Conservation (phyloP, 2,329 filamentous ascomycete genomes). For the Aspergillus latus region DNA sequence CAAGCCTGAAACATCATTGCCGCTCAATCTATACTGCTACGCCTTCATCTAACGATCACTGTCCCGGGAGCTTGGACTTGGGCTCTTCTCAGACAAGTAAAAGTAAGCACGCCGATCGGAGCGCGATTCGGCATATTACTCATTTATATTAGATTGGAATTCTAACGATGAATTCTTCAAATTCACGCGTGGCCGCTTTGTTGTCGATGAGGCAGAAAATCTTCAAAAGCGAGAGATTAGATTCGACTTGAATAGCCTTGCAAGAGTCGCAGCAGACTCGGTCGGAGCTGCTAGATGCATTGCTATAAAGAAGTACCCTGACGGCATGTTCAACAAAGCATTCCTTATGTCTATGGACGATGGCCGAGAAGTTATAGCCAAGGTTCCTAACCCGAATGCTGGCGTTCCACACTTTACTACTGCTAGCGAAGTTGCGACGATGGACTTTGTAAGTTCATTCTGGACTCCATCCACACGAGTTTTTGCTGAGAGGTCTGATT, state of each 20-base stretch:
- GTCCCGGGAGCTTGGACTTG: constrained; percentile 6
- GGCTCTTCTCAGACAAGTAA: constrained; percentile 20
- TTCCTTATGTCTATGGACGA: constrained; percentile 34
- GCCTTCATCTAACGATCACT: constrained; percentile 6
- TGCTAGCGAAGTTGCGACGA: constrained; percentile 42
- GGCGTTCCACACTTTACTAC: constrained; percentile 30
- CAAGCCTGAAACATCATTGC: constrained; percentile 15
- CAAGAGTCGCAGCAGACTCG: constrained; percentile 22
- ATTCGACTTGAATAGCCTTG: constrained; percentile 26
- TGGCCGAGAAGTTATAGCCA: constrained; percentile 32
- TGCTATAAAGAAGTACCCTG: constrained; percentile 26
- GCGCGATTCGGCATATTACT: constrained; percentile 17
- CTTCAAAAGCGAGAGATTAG: constrained; percentile 23
- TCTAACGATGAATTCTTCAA: constrained; percentile 29
- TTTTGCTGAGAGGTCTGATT: constrained; percentile 17
- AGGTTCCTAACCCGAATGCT: constrained; percentile 37
- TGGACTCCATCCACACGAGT: not conserved
- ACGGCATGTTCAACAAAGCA: constrained; percentile 34
- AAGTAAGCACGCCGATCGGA: constrained; percentile 9
- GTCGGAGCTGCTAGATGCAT: constrained; percentile 21
- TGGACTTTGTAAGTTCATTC: constrained; percentile 23
- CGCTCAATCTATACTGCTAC: constrained; percentile 17
- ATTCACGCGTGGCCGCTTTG: constrained; percentile 32
- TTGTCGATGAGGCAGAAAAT: constrained; percentile 28
- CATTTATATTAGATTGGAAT: constrained; percentile 27